Percentiles rank a stretch among this genome's conserved stretches.
These are phyloP conservation scores for Avena atlantica DNA, from an alignment of 176 grass and related monocot species.

Conservation along the genomic window DNA sequence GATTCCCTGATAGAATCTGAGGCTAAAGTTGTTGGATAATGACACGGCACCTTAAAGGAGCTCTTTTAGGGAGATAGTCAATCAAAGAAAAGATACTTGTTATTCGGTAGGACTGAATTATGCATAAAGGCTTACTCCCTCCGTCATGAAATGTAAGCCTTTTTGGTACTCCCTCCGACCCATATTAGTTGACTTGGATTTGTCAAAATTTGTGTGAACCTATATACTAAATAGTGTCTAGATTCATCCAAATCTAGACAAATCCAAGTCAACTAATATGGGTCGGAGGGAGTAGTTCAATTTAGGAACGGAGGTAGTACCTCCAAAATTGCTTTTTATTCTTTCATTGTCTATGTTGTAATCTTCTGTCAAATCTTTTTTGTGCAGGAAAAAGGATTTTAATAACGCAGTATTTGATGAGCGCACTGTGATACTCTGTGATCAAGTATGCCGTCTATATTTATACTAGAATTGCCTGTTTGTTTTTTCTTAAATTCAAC, in stretches of 20 bases:
- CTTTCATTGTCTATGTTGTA: constrained; percentile 8
- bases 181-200: too few relatives aligned
- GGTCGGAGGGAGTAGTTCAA: too few relatives aligned
- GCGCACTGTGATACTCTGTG: constrained; percentile 96
- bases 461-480: background rate
- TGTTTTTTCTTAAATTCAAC: too few relatives aligned
- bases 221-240: too few relatives aligned
- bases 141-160: too few relatives aligned
- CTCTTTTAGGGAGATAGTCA: background rate
- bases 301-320: background rate
- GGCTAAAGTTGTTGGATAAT: background rate
- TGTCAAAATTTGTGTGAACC: too few relatives aligned
- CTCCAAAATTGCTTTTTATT: background rate
- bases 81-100: background rate
- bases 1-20: background rate
- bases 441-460: constrained; percentile 70
- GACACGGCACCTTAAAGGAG: background rate
- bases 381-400: constrained; percentile 90
- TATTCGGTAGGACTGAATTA: background rate
- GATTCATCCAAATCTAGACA: too few relatives aligned
- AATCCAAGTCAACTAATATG: too few relatives aligned
- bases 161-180: too few relatives aligned
- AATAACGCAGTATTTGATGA: constrained; percentile 89
- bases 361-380: constrained; percentile 33
- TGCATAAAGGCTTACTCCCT: background rate